Conservation (phyloP, 495 filamentous ascomycete genomes). For the Choiromyces venosus region DNA sequence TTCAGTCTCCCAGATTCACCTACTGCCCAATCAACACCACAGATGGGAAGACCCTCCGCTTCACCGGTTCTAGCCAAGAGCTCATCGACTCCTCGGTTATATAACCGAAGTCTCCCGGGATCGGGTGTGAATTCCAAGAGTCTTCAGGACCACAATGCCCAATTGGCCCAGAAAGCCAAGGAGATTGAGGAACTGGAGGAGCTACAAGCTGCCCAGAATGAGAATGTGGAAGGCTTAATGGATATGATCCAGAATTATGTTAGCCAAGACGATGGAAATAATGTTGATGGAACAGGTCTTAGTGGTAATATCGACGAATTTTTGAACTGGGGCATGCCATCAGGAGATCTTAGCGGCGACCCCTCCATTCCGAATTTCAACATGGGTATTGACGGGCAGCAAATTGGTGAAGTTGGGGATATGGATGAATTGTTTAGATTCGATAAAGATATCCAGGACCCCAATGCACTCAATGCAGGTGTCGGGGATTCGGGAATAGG, state of each 20-base stretch:
- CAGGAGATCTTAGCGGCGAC: slow-evolving; percentile 22
- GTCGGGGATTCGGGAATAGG: slow-evolving; percentile 11
- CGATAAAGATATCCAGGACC: slow-evolving; percentile 1
- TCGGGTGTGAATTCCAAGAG: slow-evolving; percentile 29
- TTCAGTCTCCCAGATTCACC: slow-evolving; percentile 36
- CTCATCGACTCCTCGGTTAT: slow-evolving; percentile 31
- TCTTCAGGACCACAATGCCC: slow-evolving; percentile 36
- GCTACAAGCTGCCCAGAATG: slow-evolving; percentile 34
- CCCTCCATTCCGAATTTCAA: slow-evolving; percentile 14
- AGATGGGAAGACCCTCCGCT: slow-evolving; percentile 8
- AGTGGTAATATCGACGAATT: slow-evolving; percentile 30
- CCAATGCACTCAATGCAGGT: background rate
- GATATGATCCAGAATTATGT: slow-evolving; percentile 39
- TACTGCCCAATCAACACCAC: slow-evolving; percentile 14
- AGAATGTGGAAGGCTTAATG: slow-evolving; percentile 40
- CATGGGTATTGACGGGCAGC: slow-evolving; percentile 19
- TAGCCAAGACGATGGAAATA: slow-evolving; percentile 7
- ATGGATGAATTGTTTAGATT: slow-evolving; percentile 21
- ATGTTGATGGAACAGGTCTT: slow-evolving; percentile 9
- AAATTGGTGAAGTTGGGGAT: slow-evolving; percentile 20
- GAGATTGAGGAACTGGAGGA: slow-evolving; percentile 39
- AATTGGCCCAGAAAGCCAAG: slow-evolving; percentile 32
- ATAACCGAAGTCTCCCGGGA: slow-evolving; percentile 15
- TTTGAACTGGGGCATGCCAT: slow-evolving; percentile 34
- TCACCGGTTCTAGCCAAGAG: slow-evolving; percentile 23